These are phyloP conservation scores for Vigna trinervia DNA, from an alignment of 306 rosid species.

Conservation along the genomic window DNA sequence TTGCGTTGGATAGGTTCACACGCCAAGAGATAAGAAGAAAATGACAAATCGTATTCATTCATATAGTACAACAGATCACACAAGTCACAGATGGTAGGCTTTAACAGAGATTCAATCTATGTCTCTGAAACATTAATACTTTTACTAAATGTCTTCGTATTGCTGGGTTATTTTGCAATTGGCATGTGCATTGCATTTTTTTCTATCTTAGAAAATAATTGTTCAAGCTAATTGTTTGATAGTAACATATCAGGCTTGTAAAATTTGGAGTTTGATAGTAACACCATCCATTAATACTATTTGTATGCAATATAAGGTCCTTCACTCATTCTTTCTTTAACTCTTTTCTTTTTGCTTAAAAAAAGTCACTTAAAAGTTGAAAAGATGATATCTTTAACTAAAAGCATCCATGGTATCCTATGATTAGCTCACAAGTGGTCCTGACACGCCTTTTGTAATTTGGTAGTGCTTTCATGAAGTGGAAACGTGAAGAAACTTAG, in stretches of 20 bases:
- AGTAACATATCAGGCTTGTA: neutral
- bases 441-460: slow-evolving; percentile 42
- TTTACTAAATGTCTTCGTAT: neutral
- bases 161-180: neutral
- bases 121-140: neutral
- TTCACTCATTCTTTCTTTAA: neutral
- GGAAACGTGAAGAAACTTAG: slow-evolving; percentile 46
- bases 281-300: too few relatives aligned
- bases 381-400: slow-evolving; percentile 33
- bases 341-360: neutral
- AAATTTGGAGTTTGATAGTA: neutral
- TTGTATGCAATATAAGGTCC: too few relatives aligned
- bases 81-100: slow-evolving; percentile 12
- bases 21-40: slow-evolving; percentile 21
- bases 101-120: neutral
- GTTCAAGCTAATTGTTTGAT: neutral
- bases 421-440: slow-evolving; percentile 35
- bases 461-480: slow-evolving; percentile 45
- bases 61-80: slow-evolving; percentile 7
- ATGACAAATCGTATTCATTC: slow-evolving; percentile 45
- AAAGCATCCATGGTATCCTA: slow-evolving; percentile 43
- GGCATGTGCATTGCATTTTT: neutral
- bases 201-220: neutral
- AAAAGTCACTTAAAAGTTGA: neutral
- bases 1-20: slow-evolving; percentile 34